Evolutionary conservation across 768 basidiomycete genomes (phyloP).

Genomic region (Serendipita sp.): DNA sequence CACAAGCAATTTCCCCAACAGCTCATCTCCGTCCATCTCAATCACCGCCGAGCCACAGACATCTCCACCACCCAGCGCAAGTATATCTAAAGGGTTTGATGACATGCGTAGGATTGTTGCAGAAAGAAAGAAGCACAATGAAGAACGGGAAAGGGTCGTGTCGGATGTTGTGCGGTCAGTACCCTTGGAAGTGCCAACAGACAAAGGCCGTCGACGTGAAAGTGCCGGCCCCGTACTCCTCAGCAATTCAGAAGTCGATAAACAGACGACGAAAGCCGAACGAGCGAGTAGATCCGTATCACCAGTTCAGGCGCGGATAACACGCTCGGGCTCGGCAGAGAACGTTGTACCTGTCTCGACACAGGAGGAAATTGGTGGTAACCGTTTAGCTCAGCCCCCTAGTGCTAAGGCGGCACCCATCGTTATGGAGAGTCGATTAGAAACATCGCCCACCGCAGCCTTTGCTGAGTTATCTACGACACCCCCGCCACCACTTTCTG

Average conservation of each 20-base stretch:
- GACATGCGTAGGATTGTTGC: slow-evolving; percentile 64
- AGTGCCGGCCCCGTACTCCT: not conserved
- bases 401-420: not conserved
- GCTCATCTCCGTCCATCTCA: not conserved
- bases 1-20: slow-evolving; percentile 5
- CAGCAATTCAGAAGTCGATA: not conserved
- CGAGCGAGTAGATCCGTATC: not conserved
- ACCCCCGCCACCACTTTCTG: slow-evolving; percentile 1
- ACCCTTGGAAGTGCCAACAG: slow-evolving; percentile 2
- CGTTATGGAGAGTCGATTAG: not conserved
- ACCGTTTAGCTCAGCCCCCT: not conserved
- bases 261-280: not conserved
- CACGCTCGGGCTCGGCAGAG: not conserved
- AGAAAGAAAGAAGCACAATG: slow-evolving; percentile 27
- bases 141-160: not conserved
- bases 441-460: not conserved
- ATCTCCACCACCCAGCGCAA: not conserved
- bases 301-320: not conserved
- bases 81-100: slow-evolving; percentile 3
- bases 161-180: slow-evolving; percentile 23
- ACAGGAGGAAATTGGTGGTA: not conserved
- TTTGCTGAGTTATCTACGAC: not conserved
- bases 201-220: not conserved
- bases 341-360: not conserved
- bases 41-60: not conserved